These are phyloP conservation scores for Talaromyces trachyspermus DNA, from an alignment of 495 filamentous ascomycete genomes.

Conservation along the genomic window DNA sequence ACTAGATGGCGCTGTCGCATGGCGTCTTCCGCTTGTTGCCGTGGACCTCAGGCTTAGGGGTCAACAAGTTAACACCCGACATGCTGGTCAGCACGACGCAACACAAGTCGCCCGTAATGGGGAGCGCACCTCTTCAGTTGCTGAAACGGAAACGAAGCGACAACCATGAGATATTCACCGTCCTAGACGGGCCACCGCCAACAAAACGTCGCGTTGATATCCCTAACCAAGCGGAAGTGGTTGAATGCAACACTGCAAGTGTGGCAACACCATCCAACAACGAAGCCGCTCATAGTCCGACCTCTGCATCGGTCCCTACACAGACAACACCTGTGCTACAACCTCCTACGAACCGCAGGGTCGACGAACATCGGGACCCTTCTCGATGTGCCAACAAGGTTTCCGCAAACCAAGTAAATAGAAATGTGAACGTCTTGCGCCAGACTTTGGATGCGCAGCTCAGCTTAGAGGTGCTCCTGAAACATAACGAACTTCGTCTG, in stretches of 20 bases:
- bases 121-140: constrained; percentile 33
- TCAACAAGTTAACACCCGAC: constrained; percentile 44
- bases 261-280: constrained; percentile 8
- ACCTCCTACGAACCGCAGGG: constrained; percentile 2
- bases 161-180: constrained; percentile 20
- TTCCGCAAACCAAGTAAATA: constrained; percentile 16
- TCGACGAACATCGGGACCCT: constrained; percentile 11
- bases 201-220: constrained; percentile 27
- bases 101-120: constrained; percentile 30
- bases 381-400: constrained; percentile 15
- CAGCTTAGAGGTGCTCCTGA: constrained; percentile 83
- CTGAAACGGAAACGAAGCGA: constrained; percentile 51
- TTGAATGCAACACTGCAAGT: constrained; percentile 9
- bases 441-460: constrained; percentile 79
- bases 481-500: constrained; percentile 86
- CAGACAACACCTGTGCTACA: background rate
- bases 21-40: constrained; percentile 53
- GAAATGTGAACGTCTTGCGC: constrained; percentile 40
- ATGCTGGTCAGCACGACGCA: constrained; percentile 31
- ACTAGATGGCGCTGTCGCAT: constrained; percentile 28
- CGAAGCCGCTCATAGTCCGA: background rate
- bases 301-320: background rate
- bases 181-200: constrained; percentile 23
- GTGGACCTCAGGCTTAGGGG: constrained; percentile 49
- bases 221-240: constrained; percentile 14